phyloP scores from a whole-genome alignment of 768 basidiomycete genomes.

The Boletus huronensis region DNA sequence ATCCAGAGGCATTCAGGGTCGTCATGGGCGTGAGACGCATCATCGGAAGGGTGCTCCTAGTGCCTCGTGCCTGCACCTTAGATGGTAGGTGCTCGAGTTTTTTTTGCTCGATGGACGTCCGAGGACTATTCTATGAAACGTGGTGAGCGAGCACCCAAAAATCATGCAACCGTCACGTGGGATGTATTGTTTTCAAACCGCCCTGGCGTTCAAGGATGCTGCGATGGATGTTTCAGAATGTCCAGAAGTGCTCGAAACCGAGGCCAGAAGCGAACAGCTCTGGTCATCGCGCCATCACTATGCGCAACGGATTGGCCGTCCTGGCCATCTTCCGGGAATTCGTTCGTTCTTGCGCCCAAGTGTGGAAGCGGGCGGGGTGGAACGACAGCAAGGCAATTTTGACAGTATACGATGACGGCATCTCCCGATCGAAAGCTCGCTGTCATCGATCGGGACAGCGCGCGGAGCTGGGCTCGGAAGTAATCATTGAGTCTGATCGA shows the following conservation, averaged over 20 bases:
- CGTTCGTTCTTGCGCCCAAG: neutral
- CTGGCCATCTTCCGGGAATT: neutral
- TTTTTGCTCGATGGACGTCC: slow-evolving; percentile 18
- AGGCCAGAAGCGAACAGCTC: neutral
- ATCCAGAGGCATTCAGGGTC: slow-evolving; percentile 23
- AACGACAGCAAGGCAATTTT: neutral
- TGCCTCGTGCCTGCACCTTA: slow-evolving; percentile 31
- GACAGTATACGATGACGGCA: slow-evolving; percentile 13
- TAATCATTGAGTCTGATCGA: neutral
- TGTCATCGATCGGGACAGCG: slow-evolving; percentile 15
- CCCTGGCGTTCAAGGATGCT: neutral
- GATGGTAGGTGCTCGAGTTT: slow-evolving; percentile 5
- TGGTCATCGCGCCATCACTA: neutral
- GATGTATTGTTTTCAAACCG: neutral
- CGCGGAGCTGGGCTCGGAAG: slow-evolving; percentile 19
- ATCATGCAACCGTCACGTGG: slow-evolving; percentile 10
- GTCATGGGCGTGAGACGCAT: slow-evolving; percentile 25
- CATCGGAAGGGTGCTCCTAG: slow-evolving; percentile 8
- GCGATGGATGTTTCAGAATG: slow-evolving; percentile 15
- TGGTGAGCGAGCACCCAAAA: neutral
- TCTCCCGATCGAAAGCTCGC: slow-evolving; percentile 20
- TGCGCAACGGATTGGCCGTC: neutral
- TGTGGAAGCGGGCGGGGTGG: neutral
- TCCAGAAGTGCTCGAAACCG: slow-evolving; percentile 10
- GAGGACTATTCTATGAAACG: slow-evolving; percentile 28